Conservation (phyloP, 75 land plant species). For the Sequoiadendron giganteum region DNA sequence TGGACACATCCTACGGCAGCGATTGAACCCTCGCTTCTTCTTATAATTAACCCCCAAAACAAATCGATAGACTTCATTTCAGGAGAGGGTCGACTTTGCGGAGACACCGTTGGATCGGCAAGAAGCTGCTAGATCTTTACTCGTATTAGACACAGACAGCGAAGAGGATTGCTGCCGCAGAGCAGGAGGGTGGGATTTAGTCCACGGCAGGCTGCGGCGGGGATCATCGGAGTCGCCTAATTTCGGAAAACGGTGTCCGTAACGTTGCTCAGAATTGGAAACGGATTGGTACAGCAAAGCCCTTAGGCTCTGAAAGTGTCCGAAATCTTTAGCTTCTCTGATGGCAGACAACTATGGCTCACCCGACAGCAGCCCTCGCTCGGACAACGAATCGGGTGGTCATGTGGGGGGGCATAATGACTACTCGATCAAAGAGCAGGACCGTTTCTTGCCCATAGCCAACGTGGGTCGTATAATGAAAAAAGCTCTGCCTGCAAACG, state of each 20-base stretch:
- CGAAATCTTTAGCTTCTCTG: background rate
- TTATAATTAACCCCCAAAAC: background rate
- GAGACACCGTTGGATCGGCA: background rate
- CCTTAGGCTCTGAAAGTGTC: background rate
- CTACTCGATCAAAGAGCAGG: constrained; percentile 41
- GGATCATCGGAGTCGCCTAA: background rate
- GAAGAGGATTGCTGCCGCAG: background rate
- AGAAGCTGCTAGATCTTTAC: background rate
- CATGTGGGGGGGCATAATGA: constrained; percentile 9
- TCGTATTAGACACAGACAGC: background rate
- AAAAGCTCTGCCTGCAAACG: constrained; percentile 71
- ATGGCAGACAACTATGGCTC: constrained; percentile 4
- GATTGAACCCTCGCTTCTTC: background rate
- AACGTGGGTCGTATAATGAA: constrained; percentile 82
- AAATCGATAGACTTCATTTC: background rate
- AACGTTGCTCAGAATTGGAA: background rate
- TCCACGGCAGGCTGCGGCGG: background rate
- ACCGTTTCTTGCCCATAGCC: constrained; percentile 74
- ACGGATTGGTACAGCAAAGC: background rate
- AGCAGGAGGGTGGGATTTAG: background rate
- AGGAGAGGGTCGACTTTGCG: background rate
- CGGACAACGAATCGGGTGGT: constrained; percentile 42
- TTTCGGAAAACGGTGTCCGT: background rate
- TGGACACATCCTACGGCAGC: background rate
- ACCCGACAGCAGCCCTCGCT: constrained; percentile 24